These are phyloP conservation scores for Lithospermum erythrorhizon DNA, from an alignment of 257 asterid species.

Conservation along the genomic window DNA sequence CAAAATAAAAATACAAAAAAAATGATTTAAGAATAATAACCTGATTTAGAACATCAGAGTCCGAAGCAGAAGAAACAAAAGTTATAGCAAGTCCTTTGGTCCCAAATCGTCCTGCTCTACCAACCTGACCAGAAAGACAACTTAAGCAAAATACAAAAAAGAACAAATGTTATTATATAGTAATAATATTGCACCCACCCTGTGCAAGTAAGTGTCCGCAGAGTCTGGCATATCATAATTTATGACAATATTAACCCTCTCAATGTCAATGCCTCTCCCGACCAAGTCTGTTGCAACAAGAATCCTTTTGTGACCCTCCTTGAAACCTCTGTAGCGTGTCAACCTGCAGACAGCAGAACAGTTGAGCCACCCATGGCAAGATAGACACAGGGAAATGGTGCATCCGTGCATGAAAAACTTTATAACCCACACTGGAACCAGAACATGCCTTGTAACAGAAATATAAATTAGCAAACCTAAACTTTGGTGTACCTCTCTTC, in stretches of 20 bases:
- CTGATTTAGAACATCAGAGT: slow-evolving; percentile 87
- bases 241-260: slow-evolving; percentile 89
- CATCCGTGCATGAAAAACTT: too few relatives aligned
- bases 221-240: slow-evolving; percentile 96
- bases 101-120: slow-evolving; percentile 93
- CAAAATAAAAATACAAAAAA: too few relatives aligned
- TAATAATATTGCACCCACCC: slow-evolving; percentile 39
- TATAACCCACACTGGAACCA: too few relatives aligned
- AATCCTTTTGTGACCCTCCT: slow-evolving; percentile 90
- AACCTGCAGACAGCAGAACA: slow-evolving; percentile 36
- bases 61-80: slow-evolving; percentile 81
- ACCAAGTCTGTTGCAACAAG: slow-evolving; percentile 89
- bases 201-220: slow-evolving; percentile 77
- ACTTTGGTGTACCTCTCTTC: slow-evolving; percentile 51
- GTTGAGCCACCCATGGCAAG: neutral
- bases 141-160: neutral
- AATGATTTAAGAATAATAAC: neutral
- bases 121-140: slow-evolving; percentile 41
- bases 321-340: slow-evolving; percentile 76
- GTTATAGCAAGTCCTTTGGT: slow-evolving; percentile 93
- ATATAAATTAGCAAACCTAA: too few relatives aligned
- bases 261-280: slow-evolving; percentile 91
- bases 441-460: neutral
- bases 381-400: too few relatives aligned
- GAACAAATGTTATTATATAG: neutral